Conservation (phyloP, 2,329 filamentous ascomycete species). For the Stromatinia cepivora region DNA sequence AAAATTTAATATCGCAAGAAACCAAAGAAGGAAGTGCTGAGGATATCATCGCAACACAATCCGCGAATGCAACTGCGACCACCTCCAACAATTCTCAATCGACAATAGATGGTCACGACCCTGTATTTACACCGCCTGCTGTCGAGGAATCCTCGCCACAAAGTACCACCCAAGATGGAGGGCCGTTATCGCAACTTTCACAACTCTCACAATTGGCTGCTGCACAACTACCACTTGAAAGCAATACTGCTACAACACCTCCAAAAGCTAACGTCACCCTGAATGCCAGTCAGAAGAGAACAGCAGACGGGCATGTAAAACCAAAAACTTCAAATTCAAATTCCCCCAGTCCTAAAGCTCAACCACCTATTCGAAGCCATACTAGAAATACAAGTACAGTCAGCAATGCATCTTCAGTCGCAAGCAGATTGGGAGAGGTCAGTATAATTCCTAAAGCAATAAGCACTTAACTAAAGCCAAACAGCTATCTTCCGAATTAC, state of each 20-base stretch:
- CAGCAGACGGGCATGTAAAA: constrained; percentile 74
- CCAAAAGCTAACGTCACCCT: constrained; percentile 31
- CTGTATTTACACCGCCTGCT: constrained; percentile 44
- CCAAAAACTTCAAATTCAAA: constrained; percentile 48
- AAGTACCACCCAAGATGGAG: constrained; percentile 50
- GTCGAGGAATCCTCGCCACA: constrained; percentile 42
- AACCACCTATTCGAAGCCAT: constrained; percentile 49
- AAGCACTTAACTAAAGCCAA: constrained; percentile 28
- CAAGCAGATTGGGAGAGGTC: constrained; percentile 77
- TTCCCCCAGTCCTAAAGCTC: constrained; percentile 44
- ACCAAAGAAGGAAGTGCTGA: not conserved
- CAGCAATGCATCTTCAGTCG: constrained; percentile 59
- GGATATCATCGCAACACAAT: constrained; percentile 2
- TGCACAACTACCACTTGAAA: constrained; percentile 45
- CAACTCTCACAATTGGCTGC: constrained; percentile 60
- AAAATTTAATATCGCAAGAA: constrained; percentile 7
- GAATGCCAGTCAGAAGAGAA: constrained; percentile 64
- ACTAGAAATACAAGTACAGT: constrained; percentile 72
- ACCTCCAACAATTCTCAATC: constrained; percentile 49
- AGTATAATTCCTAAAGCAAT: constrained; percentile 31
- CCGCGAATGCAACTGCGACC: constrained; percentile 23
- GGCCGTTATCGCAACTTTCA: constrained; percentile 51
- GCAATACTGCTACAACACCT: constrained; percentile 28
- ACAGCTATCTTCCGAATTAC: constrained; percentile 60
- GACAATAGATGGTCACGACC: constrained; percentile 46